Percentiles rank a stretch among this genome's conserved stretches.
Conservation (phyloP, 208 protist species). For the Trypanosoma theileri region DNA sequence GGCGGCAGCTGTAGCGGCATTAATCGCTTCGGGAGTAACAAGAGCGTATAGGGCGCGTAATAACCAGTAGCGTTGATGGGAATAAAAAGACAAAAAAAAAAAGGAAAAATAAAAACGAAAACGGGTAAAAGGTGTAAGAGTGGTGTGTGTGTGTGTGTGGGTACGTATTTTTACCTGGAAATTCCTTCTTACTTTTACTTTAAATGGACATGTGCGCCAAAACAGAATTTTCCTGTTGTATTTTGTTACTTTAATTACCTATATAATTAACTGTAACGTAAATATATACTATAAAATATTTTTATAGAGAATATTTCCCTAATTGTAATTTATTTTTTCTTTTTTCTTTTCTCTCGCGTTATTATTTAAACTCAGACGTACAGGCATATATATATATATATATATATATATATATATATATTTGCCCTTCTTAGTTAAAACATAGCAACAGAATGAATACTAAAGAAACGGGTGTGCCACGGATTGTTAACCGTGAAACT, state of each 20-base stretch:
- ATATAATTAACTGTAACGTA: not conserved
- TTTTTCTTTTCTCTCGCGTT: not conserved
- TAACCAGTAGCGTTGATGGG: not conserved
- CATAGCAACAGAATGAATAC: not conserved
- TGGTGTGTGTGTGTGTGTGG: not conserved
- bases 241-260: not conserved
- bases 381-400: not conserved
- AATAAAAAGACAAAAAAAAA: not conserved
- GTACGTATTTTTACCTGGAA: not conserved
- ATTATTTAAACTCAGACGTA: not conserved
- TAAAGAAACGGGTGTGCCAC: constrained; percentile 17
- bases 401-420: no score
- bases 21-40: not conserved
- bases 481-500: not conserved
- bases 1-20: not conserved
- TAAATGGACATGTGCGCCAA: no score
- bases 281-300: not conserved
- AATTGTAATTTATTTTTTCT: constrained; percentile 15
- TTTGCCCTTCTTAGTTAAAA: no score
- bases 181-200: no score
- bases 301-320: not conserved
- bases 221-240: not conserved
- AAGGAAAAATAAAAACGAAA: not conserved
- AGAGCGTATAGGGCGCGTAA: not conserved
- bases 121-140: not conserved